phyloP scores from a whole-genome alignment of 75 land plant genomes.

The Pinus tabuliformis region DNA sequence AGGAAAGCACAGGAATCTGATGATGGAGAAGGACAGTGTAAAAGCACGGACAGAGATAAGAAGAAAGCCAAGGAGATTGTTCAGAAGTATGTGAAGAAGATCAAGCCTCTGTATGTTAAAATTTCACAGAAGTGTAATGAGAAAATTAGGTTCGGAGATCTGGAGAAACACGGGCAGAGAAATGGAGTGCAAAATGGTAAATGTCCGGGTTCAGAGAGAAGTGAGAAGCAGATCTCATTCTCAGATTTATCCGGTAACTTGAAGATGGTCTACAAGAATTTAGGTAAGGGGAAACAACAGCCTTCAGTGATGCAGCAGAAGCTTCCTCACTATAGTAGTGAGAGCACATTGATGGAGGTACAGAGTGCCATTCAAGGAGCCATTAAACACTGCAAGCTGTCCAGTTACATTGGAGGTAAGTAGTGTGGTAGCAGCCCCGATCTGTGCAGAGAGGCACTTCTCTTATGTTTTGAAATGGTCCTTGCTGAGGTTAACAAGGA shows the following conservation, averaged over 20 bases:
- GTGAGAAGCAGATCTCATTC: neutral
- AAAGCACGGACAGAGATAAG: constrained; percentile 17
- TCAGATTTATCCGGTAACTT: constrained; percentile 4
- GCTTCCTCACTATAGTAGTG: constrained; percentile 6
- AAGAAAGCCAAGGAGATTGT: constrained; percentile 36
- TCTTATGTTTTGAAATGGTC: too few species aligned
- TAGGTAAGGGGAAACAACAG: neutral
- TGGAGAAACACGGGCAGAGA: neutral
- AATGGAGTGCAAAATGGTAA: neutral
- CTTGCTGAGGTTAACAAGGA: neutral
- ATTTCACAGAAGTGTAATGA: constrained; percentile 38
- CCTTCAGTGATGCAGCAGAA: neutral
- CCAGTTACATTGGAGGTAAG: constrained; percentile 7
- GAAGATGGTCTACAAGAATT: constrained; percentile 7
- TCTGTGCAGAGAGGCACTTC: too few species aligned
- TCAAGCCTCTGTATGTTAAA: constrained; percentile 64
- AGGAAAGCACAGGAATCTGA: constrained; percentile 6
- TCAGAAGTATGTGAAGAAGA: constrained; percentile 54
- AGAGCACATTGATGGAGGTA: constrained; percentile 15
- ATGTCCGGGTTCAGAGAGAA: neutral
- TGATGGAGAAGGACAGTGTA: neutral
- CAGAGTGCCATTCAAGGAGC: constrained; percentile 41
- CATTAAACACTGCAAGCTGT: constrained; percentile 32
- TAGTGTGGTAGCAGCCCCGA: neutral
- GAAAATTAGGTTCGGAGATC: constrained; percentile 30